Percentiles rank a stretch among this genome's conserved stretches.
Evolutionary conservation across 768 basidiomycete species (phyloP).

Genomic region (Tricholoma matsutake): DNA sequence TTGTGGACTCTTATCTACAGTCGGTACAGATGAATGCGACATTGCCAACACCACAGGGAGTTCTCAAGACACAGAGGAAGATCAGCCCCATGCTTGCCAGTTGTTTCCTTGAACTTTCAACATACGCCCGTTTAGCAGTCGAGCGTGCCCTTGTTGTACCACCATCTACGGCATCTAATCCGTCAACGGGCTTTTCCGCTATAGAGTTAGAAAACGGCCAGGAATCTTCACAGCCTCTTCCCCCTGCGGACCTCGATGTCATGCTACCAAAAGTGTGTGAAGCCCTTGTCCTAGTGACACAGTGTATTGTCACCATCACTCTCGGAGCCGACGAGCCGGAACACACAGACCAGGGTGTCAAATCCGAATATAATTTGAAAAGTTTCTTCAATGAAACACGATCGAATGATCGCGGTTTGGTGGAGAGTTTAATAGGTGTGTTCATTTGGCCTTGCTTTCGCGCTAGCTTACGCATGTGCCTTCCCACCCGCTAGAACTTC

Average conservation of each 20-base stretch:
- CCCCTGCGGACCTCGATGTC: conserved; percentile 53
- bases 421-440: conserved; percentile 60
- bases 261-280: conserved; percentile 78
- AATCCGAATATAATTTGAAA: conserved; percentile 31
- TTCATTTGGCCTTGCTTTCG: conserved; percentile 5
- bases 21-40: conserved; percentile 37
- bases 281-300: conserved; percentile 72
- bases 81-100: conserved; percentile 59
- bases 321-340: conserved; percentile 47
- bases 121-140: conserved; percentile 55
- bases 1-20: conserved; percentile 83
- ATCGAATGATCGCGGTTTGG: conserved; percentile 42
- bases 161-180: conserved; percentile 2
- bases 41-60: conserved; percentile 26
- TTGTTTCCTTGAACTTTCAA: conserved; percentile 57
- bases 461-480: conserved; percentile 1
- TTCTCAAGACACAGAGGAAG: conserved; percentile 37
- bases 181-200: background rate
- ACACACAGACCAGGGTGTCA: conserved; percentile 14
- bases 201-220: conserved; percentile 4
- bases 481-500: conserved; percentile 49
- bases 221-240: conserved; percentile 8
- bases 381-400: conserved; percentile 42
- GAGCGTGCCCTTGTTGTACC: conserved; percentile 39
- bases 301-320: conserved; percentile 67